These are phyloP conservation scores for Gliomastix tumulicola DNA, from an alignment of 2,329 filamentous ascomycete genomes.

Conservation along the genomic window DNA sequence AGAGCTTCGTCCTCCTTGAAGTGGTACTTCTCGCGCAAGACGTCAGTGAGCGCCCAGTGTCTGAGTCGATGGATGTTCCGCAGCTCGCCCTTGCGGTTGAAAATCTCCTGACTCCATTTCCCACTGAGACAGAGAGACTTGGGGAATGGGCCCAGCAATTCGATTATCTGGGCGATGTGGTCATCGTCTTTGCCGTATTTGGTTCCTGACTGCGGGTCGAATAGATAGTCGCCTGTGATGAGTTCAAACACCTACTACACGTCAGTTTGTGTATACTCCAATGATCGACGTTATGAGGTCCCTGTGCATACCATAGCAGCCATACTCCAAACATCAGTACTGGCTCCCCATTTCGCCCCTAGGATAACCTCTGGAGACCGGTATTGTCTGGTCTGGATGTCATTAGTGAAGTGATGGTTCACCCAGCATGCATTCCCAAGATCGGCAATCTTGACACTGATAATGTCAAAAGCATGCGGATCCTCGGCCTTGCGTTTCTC, in stretches of 20 bases:
- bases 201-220: conserved; percentile 95
- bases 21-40: conserved; percentile 94
- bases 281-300: too few relatives aligned
- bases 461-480: conserved; percentile 57
- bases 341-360: conserved; percentile 97
- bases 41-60: conserved; percentile 91
- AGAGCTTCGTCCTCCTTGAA: conserved; percentile 77
- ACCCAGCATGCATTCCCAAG: conserved; percentile 98
- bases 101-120: conserved; percentile 98
- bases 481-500: conserved; percentile 61
- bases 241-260: conserved; percentile 77
- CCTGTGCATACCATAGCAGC: conserved; percentile 76
- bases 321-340: conserved; percentile 99
- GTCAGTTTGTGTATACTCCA: not conserved
- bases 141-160: conserved; percentile 87
- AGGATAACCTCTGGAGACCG: conserved; percentile 95
- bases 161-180: conserved; percentile 98
- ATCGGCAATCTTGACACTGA: conserved; percentile 98
- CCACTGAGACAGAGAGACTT: conserved; percentile 86
- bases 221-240: conserved; percentile 96
- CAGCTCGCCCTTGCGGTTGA: conserved; percentile 94
- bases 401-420: conserved; percentile 97
- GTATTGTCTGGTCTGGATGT: conserved; percentile 97
- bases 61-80: conserved; percentile 94
- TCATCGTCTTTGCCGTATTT: conserved; percentile 99